Evolutionary conservation across 768 basidiomycete species (phyloP), one percentile per base, ranked within the genome.

Genomic region (Psilocybe subaeruginosa): DNA sequence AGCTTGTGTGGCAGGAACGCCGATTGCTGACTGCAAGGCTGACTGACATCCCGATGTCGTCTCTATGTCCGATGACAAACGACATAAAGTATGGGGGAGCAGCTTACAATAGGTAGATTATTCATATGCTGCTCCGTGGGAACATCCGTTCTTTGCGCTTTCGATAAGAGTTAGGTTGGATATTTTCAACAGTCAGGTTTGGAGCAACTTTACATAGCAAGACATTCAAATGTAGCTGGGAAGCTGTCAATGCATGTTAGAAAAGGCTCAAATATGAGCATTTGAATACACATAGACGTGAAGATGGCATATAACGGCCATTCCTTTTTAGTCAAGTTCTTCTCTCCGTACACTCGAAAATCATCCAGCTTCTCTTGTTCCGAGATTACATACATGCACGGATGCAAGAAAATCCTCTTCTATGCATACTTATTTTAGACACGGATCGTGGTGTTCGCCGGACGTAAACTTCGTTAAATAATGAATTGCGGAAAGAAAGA

Each of bases 41-140:
- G 23, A 49, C 47, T 23, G 47, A 27, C 47, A 6, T 49, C 27
- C 47, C 47, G 47, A 49, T 49, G 19, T 19, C 9, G 27, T 49
- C 47, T 49, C 47, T 49, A 49, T 23, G 47, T 49, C 47, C 47
- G 47, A 8, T 49, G 47, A 49, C 47, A 49, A 49, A 49, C 47
- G 47, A 23, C 47, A 27, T 49, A 27, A 27, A 49, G n/a, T 49
- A 49, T 46, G 14, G 45, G 19, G 45, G 14, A 43, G n/a, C 6
- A 23, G n/a, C 27, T n/a, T 49, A 49, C 47, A 49, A 49, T 49
- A 49, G 27, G n/a, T 23, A 7, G 7, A 23, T 49, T 11, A 30
- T 49, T 12, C 6, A 49, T 49, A 30, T 27, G n/a, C 47, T 23
- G 19, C 27, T 27, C 23, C 27, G 14, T 49, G 47, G 47, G 47